Conservation (phyloP, 2,329 filamentous ascomycete genomes). For the Aspergillus udagawae region DNA sequence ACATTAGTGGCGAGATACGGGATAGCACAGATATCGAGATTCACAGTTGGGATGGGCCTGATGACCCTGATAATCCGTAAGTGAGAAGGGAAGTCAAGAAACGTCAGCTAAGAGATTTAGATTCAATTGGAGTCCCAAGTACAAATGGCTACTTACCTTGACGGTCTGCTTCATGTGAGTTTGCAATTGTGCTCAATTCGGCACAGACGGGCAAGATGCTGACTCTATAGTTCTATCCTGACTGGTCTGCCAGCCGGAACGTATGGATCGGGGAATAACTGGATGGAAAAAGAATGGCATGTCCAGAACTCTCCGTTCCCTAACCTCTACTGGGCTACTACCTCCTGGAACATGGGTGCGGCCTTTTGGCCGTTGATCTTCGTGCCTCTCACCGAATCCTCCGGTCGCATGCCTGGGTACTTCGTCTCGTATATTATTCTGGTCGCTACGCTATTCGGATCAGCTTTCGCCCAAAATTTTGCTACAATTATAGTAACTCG, state of each 20-base stretch:
- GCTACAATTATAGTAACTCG: slow-evolving; percentile 43
- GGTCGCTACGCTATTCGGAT: slow-evolving; percentile 40
- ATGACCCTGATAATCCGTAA: not conserved
- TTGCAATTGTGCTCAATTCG: not conserved
- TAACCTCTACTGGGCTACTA: slow-evolving; percentile 32
- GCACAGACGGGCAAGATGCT: not conserved
- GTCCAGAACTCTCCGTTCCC: slow-evolving; percentile 19
- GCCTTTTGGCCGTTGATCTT: slow-evolving; percentile 36
- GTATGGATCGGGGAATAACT: not conserved
- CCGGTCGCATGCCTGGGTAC: slow-evolving; percentile 44
- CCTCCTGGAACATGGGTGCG: slow-evolving; percentile 37
- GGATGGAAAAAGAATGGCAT: not conserved
- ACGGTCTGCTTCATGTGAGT: not conserved
- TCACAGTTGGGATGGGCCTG: not conserved
- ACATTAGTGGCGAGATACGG: not conserved
- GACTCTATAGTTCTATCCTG: not conserved
- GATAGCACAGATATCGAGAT: not conserved
- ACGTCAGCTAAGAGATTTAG: not conserved
- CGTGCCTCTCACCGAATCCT: slow-evolving; percentile 38
- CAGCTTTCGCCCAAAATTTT: slow-evolving; percentile 43
- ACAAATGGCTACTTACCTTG: not conserved
- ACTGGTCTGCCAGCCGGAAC: not conserved
- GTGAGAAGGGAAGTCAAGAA: not conserved
- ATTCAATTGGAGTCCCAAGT: not conserved
- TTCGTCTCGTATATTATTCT: slow-evolving; percentile 40